Evolutionary conservation across 129 eudicot species (phyloP), one percentile per base, ranked within the genome.

Genomic region (Pittosporum tobira): DNA sequence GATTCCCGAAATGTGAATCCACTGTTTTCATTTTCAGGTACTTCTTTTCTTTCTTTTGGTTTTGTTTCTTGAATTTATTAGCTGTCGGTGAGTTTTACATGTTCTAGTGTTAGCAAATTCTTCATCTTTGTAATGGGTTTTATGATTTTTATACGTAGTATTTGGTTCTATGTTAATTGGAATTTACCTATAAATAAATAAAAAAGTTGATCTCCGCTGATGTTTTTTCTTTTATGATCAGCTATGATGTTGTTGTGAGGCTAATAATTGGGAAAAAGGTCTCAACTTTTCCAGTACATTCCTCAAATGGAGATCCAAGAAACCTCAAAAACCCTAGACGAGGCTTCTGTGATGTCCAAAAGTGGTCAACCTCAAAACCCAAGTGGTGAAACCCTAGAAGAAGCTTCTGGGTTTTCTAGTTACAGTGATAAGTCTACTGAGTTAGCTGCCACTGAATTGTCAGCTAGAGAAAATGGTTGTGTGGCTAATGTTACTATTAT

Each of bases 281-380:
- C 73, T 42, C 70, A 48, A 37, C 75, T 77, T 72, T 70, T 47
- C 24, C 15, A 59, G 66, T 29, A 71, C 59, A 64, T 63, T 80
- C 63, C 51, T 67, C 24, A 48, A 72, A 84, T 81, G 94, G 82
- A 75, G 66, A 72, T 66, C 68, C 59, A 56, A 63, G 51, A 65
- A 59, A 43, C 47, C 52, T 48, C 71, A 31, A 71, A 67, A 84
- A 48, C 80, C 82, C 70, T 66, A 69, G 68, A 49, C 38, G 69
- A 70, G 88, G 81, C 65, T 72, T 70, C 64, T 51, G 70, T 67
- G 61, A 51, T 25, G 56, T 66, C 77, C 22, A 49, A 73, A 21
- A 43, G 38, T 21, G 71, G 29, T 38, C 57, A 51, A 49, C 36
- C 15, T 46, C 76, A 36, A 46, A 59, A 30, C 54, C 61, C 56